Base-by-base conservation (phyloP, 139 green algal species). In the Micractinium conductrix region DNA sequence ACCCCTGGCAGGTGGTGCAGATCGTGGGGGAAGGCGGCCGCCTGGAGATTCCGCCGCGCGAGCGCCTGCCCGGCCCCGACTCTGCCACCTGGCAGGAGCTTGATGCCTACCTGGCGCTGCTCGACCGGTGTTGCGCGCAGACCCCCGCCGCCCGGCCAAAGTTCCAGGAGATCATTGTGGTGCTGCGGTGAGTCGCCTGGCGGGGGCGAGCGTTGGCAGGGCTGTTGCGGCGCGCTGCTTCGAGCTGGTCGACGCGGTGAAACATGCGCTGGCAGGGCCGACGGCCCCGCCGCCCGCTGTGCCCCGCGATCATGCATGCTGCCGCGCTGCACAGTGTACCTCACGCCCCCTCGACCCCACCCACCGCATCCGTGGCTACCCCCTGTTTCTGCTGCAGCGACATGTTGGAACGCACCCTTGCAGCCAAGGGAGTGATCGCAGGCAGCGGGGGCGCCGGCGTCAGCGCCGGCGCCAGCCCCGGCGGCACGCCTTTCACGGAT, bases 121-220 rank as follows among this genome's bases (percentile, higher is more conserved):
- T 97, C 89, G 62, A 90, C 78, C 38, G 40, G 12, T 97, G 94
- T 87, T 97, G 94, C 93, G 78, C 83, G 37, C 80, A 87, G 63
- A 80, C 88, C 21, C 69, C 86, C 1, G 38, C 40, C 6, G 79
- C 86, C 48, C 84, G 93, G 26, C 93, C 93, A 2, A 81, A 43
- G 28, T 96, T 96, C 88, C 88, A 95, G 74, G 75, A 92, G 30
- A 58, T 96, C 24, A 92, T 95, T 24, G 74, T 55, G 6, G 65
- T 55, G 24, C 65, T 93, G 45, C 84, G 90, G 45, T 84, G 62
- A 35, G 78, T 44, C 10, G 10, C 4, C 14, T n/a, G n/a, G n/a
- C n/a, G n/a, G n/a, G n/a, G n/a, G n/a, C n/a, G n/a, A n/a, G n/a
- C n/a, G n/a, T n/a, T n/a, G n/a, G n/a, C n/a, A n/a, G n/a, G n/a